phyloP scores from a whole-genome alignment of 345 rosid genomes.

The Arabidopsis thaliana region TAIR10.1 NC_003076.8:23896501-23897000 shows the following conservation, averaged over 20 bases:
- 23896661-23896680: slow-evolving; percentile 36
- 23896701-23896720: slow-evolving; percentile 35
- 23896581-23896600: slow-evolving; percentile 39
- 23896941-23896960: slow-evolving; percentile 29
- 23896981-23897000: neutral
- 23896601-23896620: slow-evolving; percentile 41
- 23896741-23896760: slow-evolving; percentile 41
- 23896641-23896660: neutral
- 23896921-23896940: slow-evolving; percentile 42
- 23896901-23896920: slow-evolving; percentile 59
- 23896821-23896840: neutral
- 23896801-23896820: slow-evolving; percentile 55
- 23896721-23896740: slow-evolving; percentile 29
- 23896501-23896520: slow-evolving; percentile 27
- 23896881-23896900: slow-evolving; percentile 25
- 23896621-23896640: slow-evolving; percentile 11
- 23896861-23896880: slow-evolving; percentile 52
- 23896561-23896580: slow-evolving; percentile 15
- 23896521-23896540: slow-evolving; percentile 41
- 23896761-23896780: slow-evolving; percentile 49
- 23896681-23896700: slow-evolving; percentile 31
- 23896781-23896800: slow-evolving; percentile 49
- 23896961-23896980: slow-evolving; percentile 9
- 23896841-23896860: slow-evolving; percentile 43
- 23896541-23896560: neutral